Evolutionary conservation across 495 filamentous ascomycete species (phyloP).

Genomic region (Xylaria acuta): DNA sequence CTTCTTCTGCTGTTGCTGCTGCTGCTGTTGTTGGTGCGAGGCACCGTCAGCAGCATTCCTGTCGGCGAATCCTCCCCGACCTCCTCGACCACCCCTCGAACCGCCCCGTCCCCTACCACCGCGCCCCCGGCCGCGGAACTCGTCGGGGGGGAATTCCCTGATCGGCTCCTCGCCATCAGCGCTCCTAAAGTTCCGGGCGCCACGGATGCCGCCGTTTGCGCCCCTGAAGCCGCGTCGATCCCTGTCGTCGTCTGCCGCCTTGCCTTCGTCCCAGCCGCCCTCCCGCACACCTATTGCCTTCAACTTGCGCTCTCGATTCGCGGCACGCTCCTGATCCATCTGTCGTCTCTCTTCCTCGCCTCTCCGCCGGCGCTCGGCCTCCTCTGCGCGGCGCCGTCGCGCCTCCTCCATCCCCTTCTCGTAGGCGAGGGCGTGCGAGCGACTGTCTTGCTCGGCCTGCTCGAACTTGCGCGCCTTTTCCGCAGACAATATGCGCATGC

Average conservation of each 20-base stretch:
- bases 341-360: constrained; percentile 52
- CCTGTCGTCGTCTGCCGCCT: constrained; percentile 41
- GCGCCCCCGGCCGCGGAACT: constrained; percentile 38
- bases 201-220: constrained; percentile 52
- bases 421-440: constrained; percentile 56
- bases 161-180: constrained; percentile 41
- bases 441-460: constrained; percentile 57
- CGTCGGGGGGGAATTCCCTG: constrained; percentile 38
- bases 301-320: constrained; percentile 56
- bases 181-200: constrained; percentile 31
- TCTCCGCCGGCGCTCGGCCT: constrained; percentile 43
- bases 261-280: constrained; percentile 57
- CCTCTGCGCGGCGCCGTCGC: constrained; percentile 51
- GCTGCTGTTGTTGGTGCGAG: background rate
- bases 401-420: constrained; percentile 59
- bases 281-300: constrained; percentile 52
- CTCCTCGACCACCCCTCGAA: constrained; percentile 34
- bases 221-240: constrained; percentile 46
- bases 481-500: constrained; percentile 54
- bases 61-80: constrained; percentile 36
- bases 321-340: constrained; percentile 57
- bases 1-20: constrained; percentile 28
- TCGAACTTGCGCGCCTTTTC: constrained; percentile 58
- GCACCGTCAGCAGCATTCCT: constrained; percentile 9
- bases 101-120: constrained; percentile 39